Evolutionary conservation across 1,284 basidiomycete genomes (phyloP).

Genomic region (Cystobasidium slooffiae): DNA sequence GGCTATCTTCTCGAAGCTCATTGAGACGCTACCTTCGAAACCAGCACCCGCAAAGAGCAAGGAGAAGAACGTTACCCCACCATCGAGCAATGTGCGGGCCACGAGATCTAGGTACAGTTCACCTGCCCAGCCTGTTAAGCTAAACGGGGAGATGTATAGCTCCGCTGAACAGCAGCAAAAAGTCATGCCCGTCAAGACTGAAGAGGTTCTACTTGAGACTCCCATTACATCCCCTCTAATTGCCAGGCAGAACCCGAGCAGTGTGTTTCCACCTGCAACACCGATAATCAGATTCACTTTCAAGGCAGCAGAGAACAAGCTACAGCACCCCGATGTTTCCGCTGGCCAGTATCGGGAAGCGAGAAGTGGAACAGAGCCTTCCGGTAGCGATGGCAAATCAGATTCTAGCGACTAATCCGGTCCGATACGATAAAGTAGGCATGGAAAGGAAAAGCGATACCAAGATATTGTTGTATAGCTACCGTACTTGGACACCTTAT

Average conservation of each 20-base stretch:
- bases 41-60: neutral
- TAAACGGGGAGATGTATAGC: neutral
- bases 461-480: too few relatives aligned
- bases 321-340: neutral
- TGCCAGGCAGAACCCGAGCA: neutral
- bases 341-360: neutral
- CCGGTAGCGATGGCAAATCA: neutral
- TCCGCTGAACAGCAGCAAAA: neutral
- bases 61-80: conserved; percentile 5
- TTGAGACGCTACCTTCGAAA: conserved; percentile 12
- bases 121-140: neutral
- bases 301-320: conserved; percentile 34
- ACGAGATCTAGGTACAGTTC: conserved; percentile 13
- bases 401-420: neutral
- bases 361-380: neutral
- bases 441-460: too few relatives aligned
- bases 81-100: conserved; percentile 3
- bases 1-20: neutral
- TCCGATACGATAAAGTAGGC: neutral
- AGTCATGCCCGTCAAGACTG: neutral
- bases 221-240: neutral
- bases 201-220: neutral
- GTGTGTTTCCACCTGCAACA: neutral
- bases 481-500: too few relatives aligned
- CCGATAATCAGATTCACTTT: conserved; percentile 38